Conservation (phyloP, 106 monocot genomes). For the Dendrobium officinale region DNA sequence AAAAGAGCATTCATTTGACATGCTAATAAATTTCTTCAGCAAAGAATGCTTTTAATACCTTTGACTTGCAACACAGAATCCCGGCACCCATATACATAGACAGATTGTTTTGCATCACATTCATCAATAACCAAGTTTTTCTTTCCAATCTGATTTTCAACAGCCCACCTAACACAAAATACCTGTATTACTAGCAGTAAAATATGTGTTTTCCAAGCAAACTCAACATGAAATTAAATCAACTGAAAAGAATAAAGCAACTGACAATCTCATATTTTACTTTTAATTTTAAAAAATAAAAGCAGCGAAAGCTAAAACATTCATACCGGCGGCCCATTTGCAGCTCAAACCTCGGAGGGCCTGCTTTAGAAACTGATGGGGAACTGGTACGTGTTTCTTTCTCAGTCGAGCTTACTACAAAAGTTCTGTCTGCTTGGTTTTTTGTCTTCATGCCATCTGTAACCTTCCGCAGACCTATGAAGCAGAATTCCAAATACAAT, state of each 20-base stretch:
- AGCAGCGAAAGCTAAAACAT: background rate
- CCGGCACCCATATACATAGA: conserved; percentile 79
- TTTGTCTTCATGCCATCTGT: conserved; percentile 86
- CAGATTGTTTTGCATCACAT: conserved; percentile 80
- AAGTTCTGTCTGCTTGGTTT: conserved; percentile 53
- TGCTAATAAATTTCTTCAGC: background rate
- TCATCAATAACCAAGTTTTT: conserved; percentile 80
- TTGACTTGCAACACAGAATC: conserved; percentile 82
- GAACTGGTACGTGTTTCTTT: conserved; percentile 40
- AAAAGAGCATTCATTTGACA: background rate
- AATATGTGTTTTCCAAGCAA: background rate
- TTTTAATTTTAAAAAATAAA: background rate
- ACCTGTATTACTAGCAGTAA: background rate
- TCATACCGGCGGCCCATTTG: conserved; percentile 89
- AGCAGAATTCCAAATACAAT: background rate
- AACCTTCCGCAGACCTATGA: conserved; percentile 66
- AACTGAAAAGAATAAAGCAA: no score
- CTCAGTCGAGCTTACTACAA: conserved; percentile 43
- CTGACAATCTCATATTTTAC: background rate
- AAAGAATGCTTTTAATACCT: conserved; percentile 33
- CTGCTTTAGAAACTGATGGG: conserved; percentile 40
- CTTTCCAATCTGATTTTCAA: conserved; percentile 81
- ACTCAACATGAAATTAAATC: background rate
- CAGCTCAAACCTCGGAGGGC: conserved; percentile 75
- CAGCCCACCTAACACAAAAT: conserved; percentile 52